phyloP scores from a whole-genome alignment of 2,329 filamentous ascomycete genomes.

The Teratosphaeria viscida region DNA sequence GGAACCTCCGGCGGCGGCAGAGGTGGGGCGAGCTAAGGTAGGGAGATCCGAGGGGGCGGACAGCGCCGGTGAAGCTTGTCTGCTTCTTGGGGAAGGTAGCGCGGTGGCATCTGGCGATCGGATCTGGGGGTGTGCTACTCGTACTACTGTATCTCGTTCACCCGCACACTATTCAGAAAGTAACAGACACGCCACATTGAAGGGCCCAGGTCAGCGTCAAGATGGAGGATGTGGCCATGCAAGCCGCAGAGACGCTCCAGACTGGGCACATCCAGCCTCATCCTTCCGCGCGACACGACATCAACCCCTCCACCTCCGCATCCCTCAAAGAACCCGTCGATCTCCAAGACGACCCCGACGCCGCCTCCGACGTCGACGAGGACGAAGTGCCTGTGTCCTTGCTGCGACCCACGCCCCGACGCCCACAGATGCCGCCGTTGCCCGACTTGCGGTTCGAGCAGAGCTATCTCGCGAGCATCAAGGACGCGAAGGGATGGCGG shows the following conservation, averaged over 20 bases:
- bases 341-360: constrained; percentile 27
- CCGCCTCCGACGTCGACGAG: constrained; percentile 41
- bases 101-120: not conserved
- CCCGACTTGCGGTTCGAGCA: constrained; percentile 92
- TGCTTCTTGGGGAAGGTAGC: not conserved
- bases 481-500: constrained; percentile 67
- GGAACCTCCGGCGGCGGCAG: not conserved
- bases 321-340: constrained; percentile 54
- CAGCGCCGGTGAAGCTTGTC: not conserved
- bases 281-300: constrained; percentile 63
- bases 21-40: not conserved
- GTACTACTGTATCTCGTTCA: not conserved
- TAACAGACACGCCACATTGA: not conserved
- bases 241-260: constrained; percentile 72
- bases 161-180: not conserved
- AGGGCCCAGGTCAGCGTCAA: not conserved
- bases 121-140: not conserved
- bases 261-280: constrained; percentile 63
- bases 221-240: constrained; percentile 23
- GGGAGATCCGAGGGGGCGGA: not conserved
- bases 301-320: constrained; percentile 69
- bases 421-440: constrained; percentile 54
- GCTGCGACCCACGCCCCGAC: constrained; percentile 44
- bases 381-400: constrained; percentile 61
- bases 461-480: constrained; percentile 88